Percentiles rank a stretch among this genome's conserved stretches.
Evolutionary conservation across 2,329 filamentous ascomycete species (phyloP).

Genomic region (Pseudogymnoascus sp.): DNA sequence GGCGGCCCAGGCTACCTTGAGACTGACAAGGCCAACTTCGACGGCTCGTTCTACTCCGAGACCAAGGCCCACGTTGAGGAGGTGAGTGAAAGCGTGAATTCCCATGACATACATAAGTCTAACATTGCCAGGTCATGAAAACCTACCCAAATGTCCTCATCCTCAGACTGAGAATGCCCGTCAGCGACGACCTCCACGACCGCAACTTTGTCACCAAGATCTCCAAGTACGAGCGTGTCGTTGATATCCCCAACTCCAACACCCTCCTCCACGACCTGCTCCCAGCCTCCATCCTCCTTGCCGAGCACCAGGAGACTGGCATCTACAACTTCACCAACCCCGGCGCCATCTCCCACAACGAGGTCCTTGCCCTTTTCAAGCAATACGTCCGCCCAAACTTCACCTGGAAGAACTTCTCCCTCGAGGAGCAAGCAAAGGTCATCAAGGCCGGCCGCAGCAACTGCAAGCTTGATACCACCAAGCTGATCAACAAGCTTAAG

Average conservation of each 20-base stretch:
- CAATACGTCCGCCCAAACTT: constrained; percentile 54
- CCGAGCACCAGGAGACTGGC: constrained; percentile 54
- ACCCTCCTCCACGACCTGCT: constrained; percentile 58
- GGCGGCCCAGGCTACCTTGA: constrained; percentile 54
- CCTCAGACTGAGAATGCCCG: constrained; percentile 61
- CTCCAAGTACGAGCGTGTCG: constrained; percentile 54
- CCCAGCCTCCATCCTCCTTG: constrained; percentile 51
- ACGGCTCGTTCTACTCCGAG: constrained; percentile 59
- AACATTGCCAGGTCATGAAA: constrained; percentile 45
- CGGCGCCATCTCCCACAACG: constrained; percentile 63
- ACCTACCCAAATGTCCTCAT: constrained; percentile 54
- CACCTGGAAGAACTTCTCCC: constrained; percentile 57
- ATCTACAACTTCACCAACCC: constrained; percentile 67
- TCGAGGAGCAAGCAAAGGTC: constrained; percentile 59
- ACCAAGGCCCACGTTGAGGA: constrained; percentile 60
- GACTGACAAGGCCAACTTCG: constrained; percentile 57
- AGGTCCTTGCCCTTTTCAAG: constrained; percentile 55
- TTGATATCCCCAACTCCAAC: constrained; percentile 63
- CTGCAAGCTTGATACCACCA: constrained; percentile 56
- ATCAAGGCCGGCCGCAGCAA: constrained; percentile 62
- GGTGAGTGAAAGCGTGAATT: constrained; percentile 33
- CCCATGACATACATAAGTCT: neutral
- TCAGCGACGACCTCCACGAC: constrained; percentile 58
- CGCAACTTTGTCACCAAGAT: constrained; percentile 67
- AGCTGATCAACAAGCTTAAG: constrained; percentile 51